These are phyloP conservation scores for Nannochloropsis salina DNA, from an alignment of 108 stramenopile genomes.

Conservation along the genomic window DNA sequence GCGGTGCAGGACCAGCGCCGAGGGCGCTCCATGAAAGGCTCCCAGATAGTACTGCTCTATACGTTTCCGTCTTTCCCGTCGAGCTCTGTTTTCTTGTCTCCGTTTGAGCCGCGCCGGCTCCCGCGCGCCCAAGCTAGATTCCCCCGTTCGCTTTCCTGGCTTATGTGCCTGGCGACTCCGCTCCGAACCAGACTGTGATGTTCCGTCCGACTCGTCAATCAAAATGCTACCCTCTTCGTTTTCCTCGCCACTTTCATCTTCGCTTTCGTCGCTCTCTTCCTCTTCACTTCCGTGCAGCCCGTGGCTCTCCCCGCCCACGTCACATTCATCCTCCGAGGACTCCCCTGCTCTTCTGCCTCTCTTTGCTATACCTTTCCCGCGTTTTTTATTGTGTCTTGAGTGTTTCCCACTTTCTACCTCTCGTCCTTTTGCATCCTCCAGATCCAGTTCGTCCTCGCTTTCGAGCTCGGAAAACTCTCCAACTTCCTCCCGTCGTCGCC, in stretches of 20 bases:
- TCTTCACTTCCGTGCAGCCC: not conserved
- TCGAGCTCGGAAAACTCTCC: constrained; percentile 2
- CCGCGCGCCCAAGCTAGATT: not conserved
- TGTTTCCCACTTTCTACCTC: not conserved
- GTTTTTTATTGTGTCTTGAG: not conserved
- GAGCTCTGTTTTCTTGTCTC: not conserved
- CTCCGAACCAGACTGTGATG: not conserved
- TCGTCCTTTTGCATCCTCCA: not conserved
- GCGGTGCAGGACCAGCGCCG: not conserved
- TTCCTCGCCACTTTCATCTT: not conserved
- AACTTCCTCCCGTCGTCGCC: not conserved
- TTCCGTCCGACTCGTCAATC: constrained; percentile 22
- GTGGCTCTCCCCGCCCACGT: not conserved
- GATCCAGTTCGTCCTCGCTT: constrained; percentile 1
- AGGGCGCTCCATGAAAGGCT: constrained; percentile 11
- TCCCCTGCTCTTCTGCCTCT: not conserved
- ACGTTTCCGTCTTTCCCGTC: constrained; percentile 25
- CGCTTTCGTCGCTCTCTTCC: not conserved
- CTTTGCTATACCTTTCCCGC: not conserved
- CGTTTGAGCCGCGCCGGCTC: constrained; percentile 30
- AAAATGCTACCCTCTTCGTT: not conserved
- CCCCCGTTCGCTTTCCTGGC: no score
- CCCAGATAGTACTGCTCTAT: constrained; percentile 53
- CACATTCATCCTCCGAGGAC: no score
- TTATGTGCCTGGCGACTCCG: not conserved